Evolutionary conservation across 495 filamentous ascomycete genomes (phyloP).

Genomic region (Staphylotrichum tortipilum): DNA sequence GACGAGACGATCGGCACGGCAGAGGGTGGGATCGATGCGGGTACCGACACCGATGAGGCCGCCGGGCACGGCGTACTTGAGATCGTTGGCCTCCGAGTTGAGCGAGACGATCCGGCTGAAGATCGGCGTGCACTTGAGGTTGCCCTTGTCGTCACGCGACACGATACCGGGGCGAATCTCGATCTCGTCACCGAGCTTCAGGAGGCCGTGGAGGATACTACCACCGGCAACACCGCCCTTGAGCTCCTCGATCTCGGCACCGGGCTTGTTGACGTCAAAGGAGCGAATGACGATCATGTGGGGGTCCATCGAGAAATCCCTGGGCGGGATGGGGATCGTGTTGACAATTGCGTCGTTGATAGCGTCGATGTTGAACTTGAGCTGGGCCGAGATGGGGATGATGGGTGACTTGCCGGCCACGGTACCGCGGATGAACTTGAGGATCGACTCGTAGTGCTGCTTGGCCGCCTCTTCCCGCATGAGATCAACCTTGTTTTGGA

Average conservation of each 20-base stretch:
- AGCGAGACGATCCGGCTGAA: constrained; percentile 89
- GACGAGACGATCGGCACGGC: constrained; percentile 95
- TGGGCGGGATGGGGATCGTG: constrained; percentile 80
- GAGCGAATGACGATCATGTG: constrained; percentile 99
- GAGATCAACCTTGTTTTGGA: constrained; percentile 98
- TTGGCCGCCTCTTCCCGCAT: constrained; percentile 90
- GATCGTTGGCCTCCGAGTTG: constrained; percentile 94
- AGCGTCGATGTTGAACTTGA: constrained; percentile 99
- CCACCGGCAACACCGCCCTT: constrained; percentile 99
- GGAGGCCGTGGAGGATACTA: constrained; percentile 86
- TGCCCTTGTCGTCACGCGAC: constrained; percentile 82
- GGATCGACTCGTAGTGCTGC: constrained; percentile 87
- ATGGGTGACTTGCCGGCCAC: constrained; percentile 93
- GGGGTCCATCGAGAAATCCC: constrained; percentile 82
- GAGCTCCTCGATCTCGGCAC: constrained; percentile 97
- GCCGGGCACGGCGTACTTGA: constrained; percentile 95
- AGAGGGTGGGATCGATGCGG: constrained; percentile 91
- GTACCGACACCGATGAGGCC: constrained; percentile 97
- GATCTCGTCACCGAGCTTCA: constrained; percentile 95
- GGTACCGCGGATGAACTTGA: constrained; percentile 96
- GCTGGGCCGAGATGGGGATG: constrained; percentile 94
- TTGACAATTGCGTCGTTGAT: constrained; percentile 90
- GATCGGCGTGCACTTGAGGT: constrained; percentile 92
- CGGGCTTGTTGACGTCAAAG: constrained; percentile 99
- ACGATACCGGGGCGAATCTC: constrained; percentile 97